Percentiles rank a stretch among this genome's conserved stretches.
Conservation (phyloP, 352 stramenopile genomes). For the Globisporangium echinulatum region DNA sequence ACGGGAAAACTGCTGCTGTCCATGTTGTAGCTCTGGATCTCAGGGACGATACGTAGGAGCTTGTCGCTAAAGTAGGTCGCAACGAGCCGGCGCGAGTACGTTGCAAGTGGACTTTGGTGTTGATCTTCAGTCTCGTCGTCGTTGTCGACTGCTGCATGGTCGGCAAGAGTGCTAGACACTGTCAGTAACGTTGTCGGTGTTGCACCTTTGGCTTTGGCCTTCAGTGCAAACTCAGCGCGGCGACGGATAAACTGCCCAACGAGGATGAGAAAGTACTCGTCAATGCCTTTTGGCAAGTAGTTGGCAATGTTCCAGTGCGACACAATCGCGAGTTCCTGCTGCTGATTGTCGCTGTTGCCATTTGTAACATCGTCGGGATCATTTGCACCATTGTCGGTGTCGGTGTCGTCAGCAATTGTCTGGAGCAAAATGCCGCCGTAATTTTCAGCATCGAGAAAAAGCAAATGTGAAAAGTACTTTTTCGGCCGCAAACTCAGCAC, state of each 20-base stretch:
- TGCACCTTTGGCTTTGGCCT: conserved; percentile 15
- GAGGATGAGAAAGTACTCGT: conserved; percentile 87
- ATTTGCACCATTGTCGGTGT: background rate
- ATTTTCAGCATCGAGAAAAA: conserved; percentile 96
- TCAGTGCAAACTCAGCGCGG: conserved; percentile 50
- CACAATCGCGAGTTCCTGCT: conserved; percentile 53
- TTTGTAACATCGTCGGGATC: conserved; percentile 20
- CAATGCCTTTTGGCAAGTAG: conserved; percentile 75
- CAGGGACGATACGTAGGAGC: conserved; percentile 63
- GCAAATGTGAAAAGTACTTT: conserved; percentile 88
- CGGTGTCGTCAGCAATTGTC: conserved; percentile 6
- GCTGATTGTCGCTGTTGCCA: conserved; percentile 20
- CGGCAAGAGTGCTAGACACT: background rate
- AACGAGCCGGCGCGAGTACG: conserved; percentile 70
- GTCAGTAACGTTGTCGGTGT: background rate
- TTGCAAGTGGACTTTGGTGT: conserved; percentile 35
- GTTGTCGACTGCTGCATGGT: conserved; percentile 18
- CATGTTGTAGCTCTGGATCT: conserved; percentile 72
- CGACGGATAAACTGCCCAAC: conserved; percentile 85
- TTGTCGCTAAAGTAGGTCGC: conserved; percentile 75
- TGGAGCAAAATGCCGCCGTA: conserved; percentile 90
- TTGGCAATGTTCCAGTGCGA: conserved; percentile 88
- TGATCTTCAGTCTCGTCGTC: conserved; percentile 27
- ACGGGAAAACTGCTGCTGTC: conserved; percentile 67
- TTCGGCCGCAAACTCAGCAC: conserved; percentile 66